A percentile compares a stretch with the other conserved stretches of the same genome.
Evolutionary conservation across 2,329 filamentous ascomycete genomes (phyloP).

Genomic region (Diaporthe citrichinensis): DNA sequence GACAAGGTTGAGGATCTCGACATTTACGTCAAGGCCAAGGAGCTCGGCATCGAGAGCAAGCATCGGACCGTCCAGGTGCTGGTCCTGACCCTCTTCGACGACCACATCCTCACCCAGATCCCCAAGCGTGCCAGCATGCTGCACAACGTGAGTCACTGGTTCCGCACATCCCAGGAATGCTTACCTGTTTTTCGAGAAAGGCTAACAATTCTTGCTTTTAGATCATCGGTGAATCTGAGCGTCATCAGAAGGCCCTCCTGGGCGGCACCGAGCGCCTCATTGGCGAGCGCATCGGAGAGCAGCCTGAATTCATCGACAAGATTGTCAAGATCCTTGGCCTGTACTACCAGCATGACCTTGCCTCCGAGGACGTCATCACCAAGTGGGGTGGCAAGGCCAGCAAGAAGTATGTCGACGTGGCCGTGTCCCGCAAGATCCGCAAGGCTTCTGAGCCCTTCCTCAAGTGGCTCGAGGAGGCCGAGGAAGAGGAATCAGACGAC

Average conservation of each 20-base stretch:
- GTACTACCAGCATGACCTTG: slow-evolving; percentile 91
- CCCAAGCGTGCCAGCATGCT: slow-evolving; percentile 86
- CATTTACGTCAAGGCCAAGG: slow-evolving; percentile 97
- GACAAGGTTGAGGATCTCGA: slow-evolving; percentile 88
- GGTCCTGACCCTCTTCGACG: slow-evolving; percentile 92
- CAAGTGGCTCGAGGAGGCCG: slow-evolving; percentile 91
- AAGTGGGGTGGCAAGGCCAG: slow-evolving; percentile 95
- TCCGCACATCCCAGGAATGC: neutral
- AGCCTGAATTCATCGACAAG: slow-evolving; percentile 81
- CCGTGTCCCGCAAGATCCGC: slow-evolving; percentile 94
- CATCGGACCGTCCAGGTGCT: slow-evolving; percentile 94
- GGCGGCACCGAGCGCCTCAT: slow-evolving; percentile 96
- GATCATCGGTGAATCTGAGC: slow-evolving; percentile 86
- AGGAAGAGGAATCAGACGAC: slow-evolving; percentile 70
- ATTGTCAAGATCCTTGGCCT: slow-evolving; percentile 90
- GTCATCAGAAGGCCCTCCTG: slow-evolving; percentile 94
- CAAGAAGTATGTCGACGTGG: slow-evolving; percentile 96
- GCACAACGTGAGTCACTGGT: slow-evolving; percentile 76
- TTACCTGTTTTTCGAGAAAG: neutral
- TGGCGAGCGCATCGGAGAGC: slow-evolving; percentile 77
- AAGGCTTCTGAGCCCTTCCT: slow-evolving; percentile 95
- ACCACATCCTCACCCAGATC: slow-evolving; percentile 91
- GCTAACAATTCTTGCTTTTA: slow-evolving; percentile 53
- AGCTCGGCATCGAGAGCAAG: slow-evolving; percentile 94
- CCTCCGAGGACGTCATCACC: slow-evolving; percentile 89